phyloP scores from a whole-genome alignment of 2,329 filamentous ascomycete species.

The Exophiala aquamarina region DNA sequence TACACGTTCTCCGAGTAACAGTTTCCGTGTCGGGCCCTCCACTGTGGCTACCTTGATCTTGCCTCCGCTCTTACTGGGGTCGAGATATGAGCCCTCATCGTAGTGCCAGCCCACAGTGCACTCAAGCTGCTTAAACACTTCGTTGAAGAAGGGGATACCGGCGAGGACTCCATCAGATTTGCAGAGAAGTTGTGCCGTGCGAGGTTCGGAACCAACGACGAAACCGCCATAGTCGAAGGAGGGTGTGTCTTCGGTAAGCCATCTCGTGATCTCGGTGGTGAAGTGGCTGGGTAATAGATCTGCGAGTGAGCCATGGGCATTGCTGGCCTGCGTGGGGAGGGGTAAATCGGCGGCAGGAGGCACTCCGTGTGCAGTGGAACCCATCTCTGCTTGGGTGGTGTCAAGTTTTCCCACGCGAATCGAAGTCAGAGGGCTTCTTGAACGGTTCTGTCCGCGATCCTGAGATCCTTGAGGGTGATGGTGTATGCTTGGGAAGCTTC shows the following conservation, averaged over 20 bases:
- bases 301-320: slow-evolving; percentile 23
- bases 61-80: slow-evolving; percentile 51
- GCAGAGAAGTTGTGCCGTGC: slow-evolving; percentile 66
- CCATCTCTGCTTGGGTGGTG: too few relatives aligned
- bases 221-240: slow-evolving; percentile 97
- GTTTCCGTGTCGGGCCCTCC: slow-evolving; percentile 74
- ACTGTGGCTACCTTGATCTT: slow-evolving; percentile 75
- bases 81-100: slow-evolving; percentile 69
- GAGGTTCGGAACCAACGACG: slow-evolving; percentile 74
- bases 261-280: slow-evolving; percentile 45
- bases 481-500: too few relatives aligned
- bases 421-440: neutral
- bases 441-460: too few relatives aligned
- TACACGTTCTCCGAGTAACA: slow-evolving; percentile 90
- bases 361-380: too few relatives aligned
- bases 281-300: slow-evolving; percentile 30
- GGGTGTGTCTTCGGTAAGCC: slow-evolving; percentile 95
- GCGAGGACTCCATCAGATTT: slow-evolving; percentile 80
- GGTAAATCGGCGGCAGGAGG: slow-evolving; percentile 21
- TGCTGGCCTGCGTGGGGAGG: slow-evolving; percentile 16
- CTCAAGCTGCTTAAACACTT: slow-evolving; percentile 85
- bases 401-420: neutral
- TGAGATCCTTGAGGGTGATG: too few relatives aligned
- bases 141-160: slow-evolving; percentile 91
- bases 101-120: slow-evolving; percentile 91